Percentiles rank a stretch among this genome's conserved stretches.
Evolutionary conservation across 1,284 basidiomycete species (phyloP).

Genomic region (Trametes polyzona): DNA sequence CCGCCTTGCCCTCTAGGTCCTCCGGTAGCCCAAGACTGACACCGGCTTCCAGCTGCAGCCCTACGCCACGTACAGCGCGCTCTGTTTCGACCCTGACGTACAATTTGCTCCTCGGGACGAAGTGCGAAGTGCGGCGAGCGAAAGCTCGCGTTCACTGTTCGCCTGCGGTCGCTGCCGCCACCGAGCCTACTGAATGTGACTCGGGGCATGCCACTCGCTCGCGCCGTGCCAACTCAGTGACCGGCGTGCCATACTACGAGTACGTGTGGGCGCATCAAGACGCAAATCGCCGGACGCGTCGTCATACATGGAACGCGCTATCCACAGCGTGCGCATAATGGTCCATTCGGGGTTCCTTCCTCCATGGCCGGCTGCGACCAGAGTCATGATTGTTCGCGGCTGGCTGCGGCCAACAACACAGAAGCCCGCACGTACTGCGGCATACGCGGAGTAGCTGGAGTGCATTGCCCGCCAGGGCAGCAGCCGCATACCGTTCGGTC

Average conservation of each 20-base stretch:
- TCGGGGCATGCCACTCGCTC: neutral
- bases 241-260: slow-evolving; percentile 4
- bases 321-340: neutral
- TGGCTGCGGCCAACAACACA: slow-evolving; percentile 6
- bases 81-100: too few species aligned
- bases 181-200: neutral
- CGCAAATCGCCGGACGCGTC: slow-evolving; percentile 1
- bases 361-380: slow-evolving; percentile 5
- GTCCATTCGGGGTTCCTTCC: neutral
- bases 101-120: too few species aligned
- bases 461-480: neutral
- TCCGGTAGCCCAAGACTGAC: too few species aligned
- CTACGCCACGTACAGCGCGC: too few species aligned
- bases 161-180: neutral
- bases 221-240: slow-evolving; percentile 3
- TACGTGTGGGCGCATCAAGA: neutral
- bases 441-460: neutral
- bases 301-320: neutral
- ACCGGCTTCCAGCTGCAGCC: too few species aligned
- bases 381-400: neutral
- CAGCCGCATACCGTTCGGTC: neutral
- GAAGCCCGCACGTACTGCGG: slow-evolving; percentile 2
- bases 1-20: neutral
- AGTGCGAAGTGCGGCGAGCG: slow-evolving; percentile 3
- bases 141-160: too few species aligned